Base-by-base conservation (phyloP, 192 early-diverging fungal species). In the Coemansia sp. region DNA sequence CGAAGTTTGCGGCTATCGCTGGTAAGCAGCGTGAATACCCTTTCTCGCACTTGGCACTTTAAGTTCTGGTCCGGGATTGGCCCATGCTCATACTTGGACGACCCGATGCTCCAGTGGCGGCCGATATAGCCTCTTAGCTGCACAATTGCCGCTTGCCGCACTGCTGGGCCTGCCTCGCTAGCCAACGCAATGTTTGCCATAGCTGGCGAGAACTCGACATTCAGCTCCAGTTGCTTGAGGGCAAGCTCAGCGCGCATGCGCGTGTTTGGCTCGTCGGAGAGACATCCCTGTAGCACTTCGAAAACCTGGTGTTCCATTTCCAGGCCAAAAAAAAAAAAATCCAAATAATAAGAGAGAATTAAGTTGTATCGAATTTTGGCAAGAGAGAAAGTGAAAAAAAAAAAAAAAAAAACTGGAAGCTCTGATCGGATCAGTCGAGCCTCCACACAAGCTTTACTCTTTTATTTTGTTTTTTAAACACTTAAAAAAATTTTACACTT, bases 241-340 rank as follows among this genome's bases (percentile, higher is more conserved):
- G 74, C 76, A 48, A 77, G 64, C 74, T 95, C 93, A 28, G 91
- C 89, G 42, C 85, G 70, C 43, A 82, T 73, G 18, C 92, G 88
- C 34, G 82, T 77, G 47, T 85, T 84, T 18, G 84, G 66, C 59
- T 93, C 89, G 0, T 86, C 81, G 35, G 89, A 87, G 55, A 93
- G 82, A 20, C 88, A 88, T 39, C 85, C 83, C 70, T 88, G 83
- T 20, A 95, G 78, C 6, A 85, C 86, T 66, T 89, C 87, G 58
- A 88, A 91, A 26, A 91, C 86, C 18, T 83, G 79, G 76, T 85
- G 86, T 63, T 93, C 91, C 92, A 94, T 92, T 60, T 16, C 25
- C 52, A 50, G 16, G 41, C 33, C 11, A 42, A 14, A 41, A 36
- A 39, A 68, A 31, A n/a, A 52, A 62, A 62, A 11, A 28, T 14